These are phyloP conservation scores for Acacia acuminata DNA, from an alignment of 306 rosid species.

Conservation along the genomic window DNA sequence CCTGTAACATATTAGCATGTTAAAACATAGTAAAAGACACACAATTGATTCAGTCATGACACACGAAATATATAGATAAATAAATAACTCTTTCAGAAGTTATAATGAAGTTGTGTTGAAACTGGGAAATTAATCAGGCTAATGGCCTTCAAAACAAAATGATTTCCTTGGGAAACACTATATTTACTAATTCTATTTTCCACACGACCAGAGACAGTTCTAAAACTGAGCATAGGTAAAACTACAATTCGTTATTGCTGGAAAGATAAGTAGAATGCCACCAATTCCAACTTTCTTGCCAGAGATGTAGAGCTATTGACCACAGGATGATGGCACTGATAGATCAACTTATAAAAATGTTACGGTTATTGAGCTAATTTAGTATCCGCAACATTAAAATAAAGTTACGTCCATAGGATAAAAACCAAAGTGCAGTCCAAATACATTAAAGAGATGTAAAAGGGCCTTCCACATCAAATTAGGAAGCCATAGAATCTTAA, in stretches of 20 bases:
- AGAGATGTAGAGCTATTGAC: neutral
- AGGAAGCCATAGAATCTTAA: neutral
- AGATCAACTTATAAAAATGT: neutral
- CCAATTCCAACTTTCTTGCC: neutral
- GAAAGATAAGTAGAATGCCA: neutral
- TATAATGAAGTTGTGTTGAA: neutral
- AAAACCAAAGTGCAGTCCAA: neutral
- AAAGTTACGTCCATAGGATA: neutral
- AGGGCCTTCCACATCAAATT: slow-evolving; percentile 3
- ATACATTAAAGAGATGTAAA: neutral
- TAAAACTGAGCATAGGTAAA: neutral
- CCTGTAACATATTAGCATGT: slow-evolving; percentile 39
- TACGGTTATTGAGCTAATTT: neutral
- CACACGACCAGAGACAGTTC: neutral
- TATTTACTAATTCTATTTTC: neutral
- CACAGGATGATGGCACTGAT: neutral
- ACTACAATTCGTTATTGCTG: neutral
- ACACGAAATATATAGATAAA: neutral
- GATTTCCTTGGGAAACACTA: neutral
- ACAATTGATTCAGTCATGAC: slow-evolving; percentile 2
- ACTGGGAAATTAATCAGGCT: neutral
- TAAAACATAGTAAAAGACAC: neutral
- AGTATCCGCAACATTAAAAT: neutral
- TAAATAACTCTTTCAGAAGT: neutral
- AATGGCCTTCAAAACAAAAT: neutral